Evolutionary conservation across 768 basidiomycete genomes (phyloP).

Genomic region (Amanita thiersii): DNA sequence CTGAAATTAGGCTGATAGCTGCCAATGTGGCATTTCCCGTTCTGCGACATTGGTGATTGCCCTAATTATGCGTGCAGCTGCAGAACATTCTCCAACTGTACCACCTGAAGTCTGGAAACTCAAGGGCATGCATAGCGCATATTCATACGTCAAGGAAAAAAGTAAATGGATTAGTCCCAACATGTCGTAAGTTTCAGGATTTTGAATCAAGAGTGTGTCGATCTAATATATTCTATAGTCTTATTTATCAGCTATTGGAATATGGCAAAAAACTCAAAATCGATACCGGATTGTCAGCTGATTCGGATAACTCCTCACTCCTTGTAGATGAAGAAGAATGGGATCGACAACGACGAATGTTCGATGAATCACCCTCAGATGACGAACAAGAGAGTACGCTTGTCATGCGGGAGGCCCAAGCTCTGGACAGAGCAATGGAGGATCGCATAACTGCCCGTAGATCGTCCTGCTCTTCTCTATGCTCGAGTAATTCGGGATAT

Average conservation of each 20-base stretch:
- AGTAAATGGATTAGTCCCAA: constrained; percentile 86
- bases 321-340: constrained; percentile 70
- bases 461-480: constrained; percentile 56
- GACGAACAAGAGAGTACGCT: constrained; percentile 45
- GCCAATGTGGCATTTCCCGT: constrained; percentile 90
- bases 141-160: constrained; percentile 84
- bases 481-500: constrained; percentile 44
- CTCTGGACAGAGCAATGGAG: constrained; percentile 84
- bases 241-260: constrained; percentile 90
- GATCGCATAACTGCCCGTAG: constrained; percentile 72
- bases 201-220: constrained; percentile 10
- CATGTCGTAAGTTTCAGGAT: constrained; percentile 69
- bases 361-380: constrained; percentile 49
- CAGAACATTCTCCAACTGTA: constrained; percentile 53
- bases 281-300: constrained; percentile 37
- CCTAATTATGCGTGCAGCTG: constrained; percentile 89
- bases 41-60: constrained; percentile 88
- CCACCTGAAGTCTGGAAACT: constrained; percentile 72
- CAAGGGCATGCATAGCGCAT: constrained; percentile 86
- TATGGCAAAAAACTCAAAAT: constrained; percentile 72
- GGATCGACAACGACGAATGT: constrained; percentile 55
- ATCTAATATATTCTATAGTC: constrained; percentile 33
- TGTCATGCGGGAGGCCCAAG: constrained; percentile 71
- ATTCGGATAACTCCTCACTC: constrained; percentile 43
- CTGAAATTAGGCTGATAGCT: constrained; percentile 42